Percentiles rank a stretch among this genome's conserved stretches.
phyloP scores from a whole-genome alignment of 257 asterid genomes.

The Solanum clarkiae region DNA sequence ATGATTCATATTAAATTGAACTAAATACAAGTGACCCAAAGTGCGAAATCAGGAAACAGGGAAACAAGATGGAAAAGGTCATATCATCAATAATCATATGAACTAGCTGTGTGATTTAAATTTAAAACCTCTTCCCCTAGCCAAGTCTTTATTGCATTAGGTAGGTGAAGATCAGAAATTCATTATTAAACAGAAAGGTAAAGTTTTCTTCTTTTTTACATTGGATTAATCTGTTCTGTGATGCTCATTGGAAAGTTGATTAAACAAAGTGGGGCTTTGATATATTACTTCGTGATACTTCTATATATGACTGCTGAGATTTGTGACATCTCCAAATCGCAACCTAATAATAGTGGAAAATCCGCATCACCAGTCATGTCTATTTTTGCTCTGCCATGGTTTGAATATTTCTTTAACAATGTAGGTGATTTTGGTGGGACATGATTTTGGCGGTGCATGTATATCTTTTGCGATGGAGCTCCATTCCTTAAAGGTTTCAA shows the following conservation, averaged over 20 bases:
- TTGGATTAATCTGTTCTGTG: background rate
- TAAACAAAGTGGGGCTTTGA: background rate
- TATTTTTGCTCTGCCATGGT: background rate
- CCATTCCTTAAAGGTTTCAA: conserved; percentile 57
- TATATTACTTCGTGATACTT: background rate
- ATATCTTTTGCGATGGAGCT: conserved; percentile 82
- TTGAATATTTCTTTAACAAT: background rate
- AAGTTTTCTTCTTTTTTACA: background rate
- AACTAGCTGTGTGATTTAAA: background rate
- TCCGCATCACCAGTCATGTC: background rate
- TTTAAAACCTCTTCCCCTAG: background rate
- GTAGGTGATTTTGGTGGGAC: conserved; percentile 96
- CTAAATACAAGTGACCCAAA: background rate
- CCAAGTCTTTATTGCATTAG: background rate
- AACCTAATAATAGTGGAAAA: background rate
- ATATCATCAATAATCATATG: background rate
- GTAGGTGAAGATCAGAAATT: background rate
- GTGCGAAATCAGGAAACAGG: background rate
- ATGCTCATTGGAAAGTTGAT: background rate
- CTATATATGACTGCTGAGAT: background rate
- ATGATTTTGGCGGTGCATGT: conserved; percentile 98
- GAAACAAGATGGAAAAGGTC: background rate
- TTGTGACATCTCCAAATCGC: background rate
- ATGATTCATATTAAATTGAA: background rate
- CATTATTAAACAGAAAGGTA: background rate